phyloP scores from a whole-genome alignment of 305 asterid species.

The Nicotiana rustica region DNA sequence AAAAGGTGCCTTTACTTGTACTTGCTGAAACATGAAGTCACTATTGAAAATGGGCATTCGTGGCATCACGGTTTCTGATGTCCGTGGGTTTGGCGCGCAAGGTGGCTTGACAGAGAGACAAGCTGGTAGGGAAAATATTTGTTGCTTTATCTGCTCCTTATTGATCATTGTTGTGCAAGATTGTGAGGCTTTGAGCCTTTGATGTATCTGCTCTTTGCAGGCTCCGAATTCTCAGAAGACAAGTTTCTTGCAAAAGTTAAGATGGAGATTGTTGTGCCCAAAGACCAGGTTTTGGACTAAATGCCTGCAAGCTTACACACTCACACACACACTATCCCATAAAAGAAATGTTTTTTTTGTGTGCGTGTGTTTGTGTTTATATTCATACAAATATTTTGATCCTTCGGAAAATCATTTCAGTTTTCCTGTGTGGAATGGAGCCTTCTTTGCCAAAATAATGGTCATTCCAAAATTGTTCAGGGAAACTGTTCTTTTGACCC shows the following conservation, averaged over 20 bases:
- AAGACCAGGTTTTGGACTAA: slow-evolving; percentile 66
- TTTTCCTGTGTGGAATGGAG: too few species aligned
- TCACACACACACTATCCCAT: too few species aligned
- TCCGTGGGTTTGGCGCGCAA: slow-evolving; percentile 94
- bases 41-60: slow-evolving; percentile 89
- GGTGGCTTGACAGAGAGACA: slow-evolving; percentile 91
- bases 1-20: background rate
- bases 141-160: background rate
- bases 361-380: too few species aligned
- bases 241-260: slow-evolving; percentile 80
- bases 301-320: too few species aligned
- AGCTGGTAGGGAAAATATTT: slow-evolving; percentile 60
- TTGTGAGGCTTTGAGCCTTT: background rate
- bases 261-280: slow-evolving; percentile 94
- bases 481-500: too few species aligned
- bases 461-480: too few species aligned
- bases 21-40: slow-evolving; percentile 58
- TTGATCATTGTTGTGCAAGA: too few species aligned
- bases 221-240: slow-evolving; percentile 92
- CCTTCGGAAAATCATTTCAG: too few species aligned
- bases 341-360: too few species aligned
- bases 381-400: too few species aligned
- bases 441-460: too few species aligned
- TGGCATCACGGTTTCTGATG: slow-evolving; percentile 93
- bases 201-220: slow-evolving; percentile 48